phyloP scores from a whole-genome alignment of 805 yeast genomes.

The Yamadazyma endophytica region DNA sequence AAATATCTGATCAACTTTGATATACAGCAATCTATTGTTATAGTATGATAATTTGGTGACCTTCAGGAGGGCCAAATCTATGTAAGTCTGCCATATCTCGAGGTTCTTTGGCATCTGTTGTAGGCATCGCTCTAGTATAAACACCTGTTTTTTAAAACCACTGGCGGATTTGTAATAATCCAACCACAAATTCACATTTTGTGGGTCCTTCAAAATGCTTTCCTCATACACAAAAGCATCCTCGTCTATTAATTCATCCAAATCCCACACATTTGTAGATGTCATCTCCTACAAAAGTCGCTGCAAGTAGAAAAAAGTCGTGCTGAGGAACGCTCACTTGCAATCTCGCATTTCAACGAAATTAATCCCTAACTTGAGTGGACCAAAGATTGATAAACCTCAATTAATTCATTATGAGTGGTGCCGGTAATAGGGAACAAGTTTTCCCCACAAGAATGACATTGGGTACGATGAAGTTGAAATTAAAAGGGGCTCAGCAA shows the following conservation, averaged over 20 bases:
- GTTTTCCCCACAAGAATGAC: slow-evolving; percentile 99
- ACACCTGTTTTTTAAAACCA: slow-evolving; percentile 32
- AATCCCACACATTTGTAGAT: slow-evolving; percentile 20
- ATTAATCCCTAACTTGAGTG: neutral
- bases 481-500: slow-evolving; percentile 94
- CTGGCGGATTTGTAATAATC: slow-evolving; percentile 28
- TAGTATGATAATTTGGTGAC: slow-evolving; percentile 22
- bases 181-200: slow-evolving; percentile 40
- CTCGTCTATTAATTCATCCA: slow-evolving; percentile 13
- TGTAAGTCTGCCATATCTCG: slow-evolving; percentile 52
- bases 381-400: neutral
- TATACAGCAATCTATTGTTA: slow-evolving; percentile 25
- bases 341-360: neutral
- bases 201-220: slow-evolving; percentile 28
- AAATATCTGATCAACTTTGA: slow-evolving; percentile 39
- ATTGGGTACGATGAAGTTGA: slow-evolving; percentile 88
- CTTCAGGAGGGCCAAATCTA: slow-evolving; percentile 36
- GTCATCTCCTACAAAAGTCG: neutral
- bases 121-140: slow-evolving; percentile 52
- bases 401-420: slow-evolving; percentile 58
- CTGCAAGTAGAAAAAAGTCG: slow-evolving; percentile 1
- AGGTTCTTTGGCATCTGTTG: slow-evolving; percentile 39
- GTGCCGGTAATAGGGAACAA: slow-evolving; percentile 81
- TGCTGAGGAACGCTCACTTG: slow-evolving; percentile 2
- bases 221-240: slow-evolving; percentile 35